phyloP scores from a whole-genome alignment of 768 basidiomycete species.

The Tylopilus sp. region DNA sequence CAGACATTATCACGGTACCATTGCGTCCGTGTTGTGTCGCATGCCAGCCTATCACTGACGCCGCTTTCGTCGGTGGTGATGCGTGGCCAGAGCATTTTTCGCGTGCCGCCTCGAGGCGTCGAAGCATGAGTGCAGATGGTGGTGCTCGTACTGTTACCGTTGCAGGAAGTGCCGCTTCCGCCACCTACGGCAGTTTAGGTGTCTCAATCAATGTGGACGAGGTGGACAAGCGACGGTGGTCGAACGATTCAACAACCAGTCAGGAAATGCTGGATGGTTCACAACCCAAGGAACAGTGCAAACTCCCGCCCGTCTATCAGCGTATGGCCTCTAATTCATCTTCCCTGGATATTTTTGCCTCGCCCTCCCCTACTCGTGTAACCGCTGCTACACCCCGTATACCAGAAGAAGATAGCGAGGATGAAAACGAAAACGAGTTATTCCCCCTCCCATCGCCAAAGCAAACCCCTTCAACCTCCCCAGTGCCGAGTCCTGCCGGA shows the following conservation, averaged over 20 bases:
- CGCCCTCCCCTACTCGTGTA: conserved; percentile 12
- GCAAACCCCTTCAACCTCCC: conserved; percentile 47
- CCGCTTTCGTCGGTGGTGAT: conserved; percentile 50
- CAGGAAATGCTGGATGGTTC: background rate
- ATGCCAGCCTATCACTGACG: conserved; percentile 59
- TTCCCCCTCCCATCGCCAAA: conserved; percentile 60
- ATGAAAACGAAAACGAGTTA: conserved; percentile 54
- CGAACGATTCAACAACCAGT: conserved; percentile 31
- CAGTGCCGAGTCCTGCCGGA: conserved; percentile 32
- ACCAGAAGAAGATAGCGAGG: conserved; percentile 34
- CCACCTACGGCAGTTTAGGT: conserved; percentile 14
- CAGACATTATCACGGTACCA: conserved; percentile 53
- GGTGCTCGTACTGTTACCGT: conserved; percentile 31
- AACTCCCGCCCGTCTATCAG: background rate
- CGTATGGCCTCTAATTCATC: background rate
- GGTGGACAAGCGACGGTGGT: conserved; percentile 54
- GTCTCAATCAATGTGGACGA: conserved; percentile 58
- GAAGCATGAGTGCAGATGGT: conserved; percentile 40
- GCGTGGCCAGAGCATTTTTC: conserved; percentile 64
- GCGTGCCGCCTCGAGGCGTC: conserved; percentile 56
- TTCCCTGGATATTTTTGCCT: background rate
- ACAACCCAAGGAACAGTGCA: background rate
- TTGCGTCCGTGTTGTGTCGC: conserved; percentile 68
- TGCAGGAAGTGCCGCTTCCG: conserved; percentile 31
- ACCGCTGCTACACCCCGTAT: conserved; percentile 23